These are phyloP conservation scores for Leersia perrieri DNA, from an alignment of 176 grass and related monocot genomes.

Conservation along the genomic window DNA sequence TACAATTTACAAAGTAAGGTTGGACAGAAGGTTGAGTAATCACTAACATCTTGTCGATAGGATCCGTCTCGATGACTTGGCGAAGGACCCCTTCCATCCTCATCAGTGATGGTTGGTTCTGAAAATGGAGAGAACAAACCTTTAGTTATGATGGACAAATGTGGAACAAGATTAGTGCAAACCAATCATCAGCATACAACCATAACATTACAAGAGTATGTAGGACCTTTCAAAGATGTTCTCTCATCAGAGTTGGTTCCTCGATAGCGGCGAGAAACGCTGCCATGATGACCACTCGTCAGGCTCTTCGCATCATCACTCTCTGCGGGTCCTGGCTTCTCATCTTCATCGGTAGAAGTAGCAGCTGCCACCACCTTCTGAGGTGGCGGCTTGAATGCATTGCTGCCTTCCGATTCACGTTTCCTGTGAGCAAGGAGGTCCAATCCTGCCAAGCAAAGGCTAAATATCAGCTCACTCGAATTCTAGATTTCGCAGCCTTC, in stretches of 20 bases:
- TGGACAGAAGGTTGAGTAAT: conserved; percentile 14
- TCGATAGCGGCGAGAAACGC: conserved; percentile 56
- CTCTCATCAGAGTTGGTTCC: conserved; percentile 49
- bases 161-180: conserved; percentile 10
- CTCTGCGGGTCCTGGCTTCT: conserved; percentile 38
- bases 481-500: background rate
- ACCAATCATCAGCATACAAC: conserved; percentile 2
- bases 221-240: conserved; percentile 37
- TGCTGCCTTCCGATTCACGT: conserved; percentile 39
- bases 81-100: conserved; percentile 30
- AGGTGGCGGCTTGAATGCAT: conserved; percentile 56
- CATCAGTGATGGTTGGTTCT: conserved; percentile 47
- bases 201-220: background rate
- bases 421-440: conserved; percentile 75
- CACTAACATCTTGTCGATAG: conserved; percentile 45
- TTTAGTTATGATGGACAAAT: conserved; percentile 9
- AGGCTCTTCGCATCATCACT: conserved; percentile 43
- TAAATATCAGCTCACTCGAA: conserved; percentile 14
- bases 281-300: conserved; percentile 8
- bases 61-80: conserved; percentile 38
- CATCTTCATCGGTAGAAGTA: conserved; percentile 75
- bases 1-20: conserved; percentile 26
- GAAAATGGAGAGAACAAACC: conserved; percentile 26
- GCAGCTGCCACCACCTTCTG: conserved; percentile 39
- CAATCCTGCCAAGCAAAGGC: conserved; percentile 54